These are phyloP conservation scores for Ceriops decandra DNA, from an alignment of 345 rosid genomes.

Conservation along the genomic window DNA sequence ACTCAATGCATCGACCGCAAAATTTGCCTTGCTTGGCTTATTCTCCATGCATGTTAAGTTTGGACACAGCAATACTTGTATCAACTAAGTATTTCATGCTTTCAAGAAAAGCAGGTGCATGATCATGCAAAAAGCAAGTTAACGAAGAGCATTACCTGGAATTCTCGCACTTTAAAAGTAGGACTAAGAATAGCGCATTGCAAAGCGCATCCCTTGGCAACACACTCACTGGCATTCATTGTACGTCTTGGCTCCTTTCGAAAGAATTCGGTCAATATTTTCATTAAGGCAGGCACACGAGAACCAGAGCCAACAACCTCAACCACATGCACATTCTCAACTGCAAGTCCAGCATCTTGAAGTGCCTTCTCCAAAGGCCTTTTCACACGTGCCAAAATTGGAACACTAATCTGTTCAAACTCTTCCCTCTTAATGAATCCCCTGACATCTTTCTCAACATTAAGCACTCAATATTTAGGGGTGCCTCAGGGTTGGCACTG, in stretches of 20 bases:
- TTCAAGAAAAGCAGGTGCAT: neutral
- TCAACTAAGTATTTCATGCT: neutral
- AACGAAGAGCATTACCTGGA: conserved; percentile 47
- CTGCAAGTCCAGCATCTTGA: conserved; percentile 46
- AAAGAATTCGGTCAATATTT: conserved; percentile 42
- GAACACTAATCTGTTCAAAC: conserved; percentile 33
- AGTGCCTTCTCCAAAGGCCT: conserved; percentile 57
- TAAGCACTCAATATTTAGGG: conserved; percentile 58
- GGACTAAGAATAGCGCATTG: conserved; percentile 79
- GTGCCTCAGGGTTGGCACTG: conserved; percentile 73
- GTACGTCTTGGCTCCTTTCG: conserved; percentile 57
- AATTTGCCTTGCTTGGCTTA: too few species aligned
- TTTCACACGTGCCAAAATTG: conserved; percentile 40
- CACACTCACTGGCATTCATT: conserved; percentile 66
- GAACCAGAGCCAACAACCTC: conserved; percentile 78
- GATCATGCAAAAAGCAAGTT: neutral
- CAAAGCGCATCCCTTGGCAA: conserved; percentile 67
- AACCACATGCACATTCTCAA: conserved; percentile 50
- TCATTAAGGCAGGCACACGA: conserved; percentile 54
- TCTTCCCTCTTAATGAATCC: conserved; percentile 63
- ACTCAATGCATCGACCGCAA: too few species aligned
- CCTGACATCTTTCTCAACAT: conserved; percentile 68
- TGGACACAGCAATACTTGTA: neutral
- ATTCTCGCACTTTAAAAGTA: conserved; percentile 83
- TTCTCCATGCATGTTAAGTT: too few species aligned